These are phyloP conservation scores for Fusarium sp. DNA, from an alignment of 2,329 filamentous ascomycete genomes.

Conservation along the genomic window DNA sequence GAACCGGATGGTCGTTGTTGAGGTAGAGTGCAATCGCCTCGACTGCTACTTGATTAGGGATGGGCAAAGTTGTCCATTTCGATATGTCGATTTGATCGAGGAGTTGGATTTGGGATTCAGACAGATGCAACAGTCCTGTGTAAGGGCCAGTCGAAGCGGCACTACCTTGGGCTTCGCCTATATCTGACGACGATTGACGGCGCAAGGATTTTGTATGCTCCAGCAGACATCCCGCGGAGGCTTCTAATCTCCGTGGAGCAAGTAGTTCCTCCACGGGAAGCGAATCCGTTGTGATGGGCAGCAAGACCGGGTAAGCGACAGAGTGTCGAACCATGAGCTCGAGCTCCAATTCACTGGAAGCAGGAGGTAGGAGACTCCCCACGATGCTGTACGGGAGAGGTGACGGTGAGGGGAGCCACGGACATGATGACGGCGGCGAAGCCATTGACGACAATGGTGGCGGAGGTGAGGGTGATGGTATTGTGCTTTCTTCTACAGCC, in stretches of 20 bases:
- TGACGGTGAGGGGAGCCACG: neutral
- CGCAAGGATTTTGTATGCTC: neutral
- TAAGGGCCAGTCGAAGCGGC: neutral
- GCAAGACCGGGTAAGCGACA: neutral
- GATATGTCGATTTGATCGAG: neutral
- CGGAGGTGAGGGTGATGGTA: neutral
- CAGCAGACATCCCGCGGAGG: neutral
- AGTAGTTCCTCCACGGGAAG: neutral
- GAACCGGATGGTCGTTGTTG: neutral
- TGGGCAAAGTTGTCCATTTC: neutral
- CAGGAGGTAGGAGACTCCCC: neutral
- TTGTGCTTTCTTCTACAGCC: neutral
- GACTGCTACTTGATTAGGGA: neutral
- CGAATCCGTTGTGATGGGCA: neutral
- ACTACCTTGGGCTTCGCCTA: accelerated
- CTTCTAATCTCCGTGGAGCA: neutral
- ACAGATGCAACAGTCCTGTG: neutral
- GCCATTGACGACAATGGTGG: too few species aligned
- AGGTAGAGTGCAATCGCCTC: constrained; percentile 6
- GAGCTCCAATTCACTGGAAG: neutral
- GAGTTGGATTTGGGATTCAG: neutral
- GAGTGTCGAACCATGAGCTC: constrained; percentile 8
- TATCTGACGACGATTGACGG: neutral
- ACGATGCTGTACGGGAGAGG: neutral
- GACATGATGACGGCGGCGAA: too few species aligned